Percentiles rank a stretch among this genome's conserved stretches.
Conservation (phyloP, 2,329 filamentous ascomycete species). For the Saccharata proteae region DNA sequence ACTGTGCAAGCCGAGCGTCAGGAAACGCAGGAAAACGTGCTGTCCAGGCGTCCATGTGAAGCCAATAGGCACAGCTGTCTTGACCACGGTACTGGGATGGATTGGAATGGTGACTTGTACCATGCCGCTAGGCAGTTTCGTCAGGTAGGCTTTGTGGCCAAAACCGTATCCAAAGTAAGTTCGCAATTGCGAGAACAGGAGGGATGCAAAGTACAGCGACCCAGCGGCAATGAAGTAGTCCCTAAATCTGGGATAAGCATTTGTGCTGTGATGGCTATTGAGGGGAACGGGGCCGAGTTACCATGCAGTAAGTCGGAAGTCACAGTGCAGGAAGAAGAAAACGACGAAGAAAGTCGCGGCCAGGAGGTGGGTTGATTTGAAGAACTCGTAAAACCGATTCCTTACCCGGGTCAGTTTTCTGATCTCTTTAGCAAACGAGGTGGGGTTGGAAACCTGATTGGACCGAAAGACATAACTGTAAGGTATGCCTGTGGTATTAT, state of each 20-base stretch:
- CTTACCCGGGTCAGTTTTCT: conserved; percentile 18
- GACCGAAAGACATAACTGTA: conserved; percentile 41
- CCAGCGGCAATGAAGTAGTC: conserved; percentile 50
- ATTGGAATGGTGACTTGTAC: conserved; percentile 32
- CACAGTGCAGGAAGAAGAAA: conserved; percentile 51
- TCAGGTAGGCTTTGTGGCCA: conserved; percentile 30
- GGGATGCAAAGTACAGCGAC: conserved; percentile 38
- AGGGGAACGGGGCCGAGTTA: conserved; percentile 11
- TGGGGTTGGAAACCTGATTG: conserved; percentile 31
- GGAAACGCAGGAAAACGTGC: conserved; percentile 44
- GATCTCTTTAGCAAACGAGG: neutral
- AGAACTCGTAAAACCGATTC: conserved; percentile 47
- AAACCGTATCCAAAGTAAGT: conserved; percentile 41
- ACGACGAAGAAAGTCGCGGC: conserved; percentile 43
- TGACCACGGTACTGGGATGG: conserved; percentile 10
- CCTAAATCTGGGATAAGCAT: conserved; percentile 20
- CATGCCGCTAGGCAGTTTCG: conserved; percentile 27
- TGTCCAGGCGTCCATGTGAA: conserved; percentile 41
- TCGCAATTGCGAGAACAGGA: conserved; percentile 33
- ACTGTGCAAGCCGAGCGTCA: conserved; percentile 28
- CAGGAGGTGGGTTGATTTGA: conserved; percentile 45
- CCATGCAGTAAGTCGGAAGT: conserved; percentile 43
- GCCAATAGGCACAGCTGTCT: conserved; percentile 16
- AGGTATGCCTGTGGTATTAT: conserved; percentile 43
- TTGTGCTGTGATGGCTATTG: neutral